Percentiles rank a stretch among this genome's conserved stretches.
Conservation (phyloP, 768 basidiomycete species). For the Mycena alexandri region DNA sequence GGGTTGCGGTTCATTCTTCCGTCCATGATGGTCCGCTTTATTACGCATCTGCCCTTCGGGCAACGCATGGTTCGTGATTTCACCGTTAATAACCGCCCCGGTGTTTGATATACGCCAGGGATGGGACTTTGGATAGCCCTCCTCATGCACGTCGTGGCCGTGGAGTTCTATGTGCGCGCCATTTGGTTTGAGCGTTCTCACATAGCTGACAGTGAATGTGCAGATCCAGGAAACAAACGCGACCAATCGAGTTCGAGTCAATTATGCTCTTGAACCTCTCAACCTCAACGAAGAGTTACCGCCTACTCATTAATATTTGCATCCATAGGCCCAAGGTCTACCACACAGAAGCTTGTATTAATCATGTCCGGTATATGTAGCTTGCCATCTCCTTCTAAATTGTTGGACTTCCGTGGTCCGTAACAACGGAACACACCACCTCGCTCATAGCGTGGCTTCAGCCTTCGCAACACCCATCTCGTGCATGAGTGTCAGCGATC, state of each 20-base stretch:
- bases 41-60: conserved; percentile 38
- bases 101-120: conserved; percentile 13
- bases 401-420: no score
- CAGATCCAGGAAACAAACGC: conserved; percentile 21
- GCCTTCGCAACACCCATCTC: no score
- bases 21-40: conserved; percentile 28
- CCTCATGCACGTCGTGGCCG: conserved; percentile 38
- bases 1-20: conserved; percentile 41
- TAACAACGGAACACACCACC: no score
- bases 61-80: conserved; percentile 33
- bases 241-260: conserved; percentile 27
- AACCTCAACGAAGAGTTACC: neutral
- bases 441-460: no score
- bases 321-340: neutral
- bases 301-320: neutral
- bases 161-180: conserved; percentile 42
- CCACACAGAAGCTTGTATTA: no score
- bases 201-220: neutral
- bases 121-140: conserved; percentile 44
- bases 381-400: no score
- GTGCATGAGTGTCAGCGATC: no score
- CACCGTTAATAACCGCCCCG: no score
- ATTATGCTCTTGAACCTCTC: conserved; percentile 33
- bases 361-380: no score
- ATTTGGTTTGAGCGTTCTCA: neutral